Conservation (phyloP, 1,284 basidiomycete genomes). For the Hortiboletus rubellus region DNA sequence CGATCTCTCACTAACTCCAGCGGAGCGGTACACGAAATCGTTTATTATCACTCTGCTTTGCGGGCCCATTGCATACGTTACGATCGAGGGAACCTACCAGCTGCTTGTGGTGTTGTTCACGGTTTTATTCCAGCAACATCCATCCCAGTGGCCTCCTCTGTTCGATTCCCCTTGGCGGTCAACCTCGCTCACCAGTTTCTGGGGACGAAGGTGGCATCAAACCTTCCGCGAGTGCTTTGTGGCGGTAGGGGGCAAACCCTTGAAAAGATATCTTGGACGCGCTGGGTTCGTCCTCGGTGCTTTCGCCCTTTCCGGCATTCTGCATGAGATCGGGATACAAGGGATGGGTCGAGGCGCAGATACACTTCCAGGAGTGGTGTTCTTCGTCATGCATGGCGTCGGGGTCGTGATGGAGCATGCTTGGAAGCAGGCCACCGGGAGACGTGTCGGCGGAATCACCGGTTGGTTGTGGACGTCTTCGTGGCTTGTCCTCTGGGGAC, state of each 20-base stretch:
- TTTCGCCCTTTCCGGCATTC: slow-evolving; percentile 54
- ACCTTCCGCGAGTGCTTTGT: slow-evolving; percentile 43
- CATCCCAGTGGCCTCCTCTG: slow-evolving; percentile 44
- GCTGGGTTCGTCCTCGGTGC: slow-evolving; percentile 51
- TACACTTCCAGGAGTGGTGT: slow-evolving; percentile 45
- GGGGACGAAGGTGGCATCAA: slow-evolving; percentile 50
- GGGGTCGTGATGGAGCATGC: slow-evolving; percentile 50
- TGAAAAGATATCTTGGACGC: slow-evolving; percentile 43
- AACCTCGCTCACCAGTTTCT: slow-evolving; percentile 43
- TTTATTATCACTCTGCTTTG: slow-evolving; percentile 41
- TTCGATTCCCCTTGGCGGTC: slow-evolving; percentile 43
- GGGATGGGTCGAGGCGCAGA: slow-evolving; percentile 58
- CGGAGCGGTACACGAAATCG: slow-evolving; percentile 46
- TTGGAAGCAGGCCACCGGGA: slow-evolving; percentile 45
- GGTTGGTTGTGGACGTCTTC: slow-evolving; percentile 52
- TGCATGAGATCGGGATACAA: slow-evolving; percentile 61
- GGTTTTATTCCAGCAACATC: slow-evolving; percentile 36
- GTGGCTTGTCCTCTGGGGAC: slow-evolving; percentile 50
- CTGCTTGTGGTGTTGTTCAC: slow-evolving; percentile 45
- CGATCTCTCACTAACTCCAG: slow-evolving; percentile 42
- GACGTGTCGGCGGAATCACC: slow-evolving; percentile 43
- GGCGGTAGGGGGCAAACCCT: slow-evolving; percentile 32
- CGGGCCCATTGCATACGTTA: slow-evolving; percentile 43
- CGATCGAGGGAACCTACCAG: slow-evolving; percentile 47
- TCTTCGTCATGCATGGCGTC: slow-evolving; percentile 57